These are phyloP conservation scores for Saccharomycopsis malanga DNA, from an alignment of 805 yeast genomes.

Conservation along the genomic window DNA sequence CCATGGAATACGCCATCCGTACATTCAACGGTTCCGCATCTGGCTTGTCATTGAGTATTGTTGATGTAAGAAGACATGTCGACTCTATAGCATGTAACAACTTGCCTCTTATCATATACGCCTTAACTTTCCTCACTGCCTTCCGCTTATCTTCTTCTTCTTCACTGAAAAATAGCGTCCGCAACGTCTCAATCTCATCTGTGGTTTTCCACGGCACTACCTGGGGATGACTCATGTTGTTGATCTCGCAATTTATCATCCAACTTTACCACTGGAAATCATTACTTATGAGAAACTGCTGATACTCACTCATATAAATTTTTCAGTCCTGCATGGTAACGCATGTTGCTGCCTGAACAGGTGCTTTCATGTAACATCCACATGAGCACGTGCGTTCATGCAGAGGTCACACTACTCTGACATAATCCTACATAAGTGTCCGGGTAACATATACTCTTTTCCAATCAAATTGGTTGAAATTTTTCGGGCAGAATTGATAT, in stretches of 20 bases:
- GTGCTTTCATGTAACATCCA: too few relatives aligned
- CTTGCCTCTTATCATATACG: slow-evolving; percentile 50
- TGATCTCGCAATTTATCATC: not conserved
- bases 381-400: too few relatives aligned
- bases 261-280: not conserved
- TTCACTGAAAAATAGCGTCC: slow-evolving; percentile 47
- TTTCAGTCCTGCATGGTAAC: too few relatives aligned
- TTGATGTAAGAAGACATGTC: slow-evolving; percentile 52
- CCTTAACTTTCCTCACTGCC: slow-evolving; percentile 47
- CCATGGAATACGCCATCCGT: slow-evolving; percentile 59
- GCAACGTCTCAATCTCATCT: slow-evolving; percentile 40
- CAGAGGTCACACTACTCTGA: too few relatives aligned
- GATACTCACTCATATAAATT: too few relatives aligned
- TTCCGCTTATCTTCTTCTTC: slow-evolving; percentile 28
- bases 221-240: slow-evolving; percentile 24
- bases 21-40: slow-evolving; percentile 31
- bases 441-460: not conserved
- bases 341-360: too few relatives aligned
- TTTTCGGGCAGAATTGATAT: not conserved
- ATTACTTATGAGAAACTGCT: not conserved
- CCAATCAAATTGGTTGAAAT: not conserved
- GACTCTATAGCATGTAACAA: slow-evolving; percentile 70
- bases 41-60: slow-evolving; percentile 33
- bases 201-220: slow-evolving; percentile 33
- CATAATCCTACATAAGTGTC: not conserved